Conservation (phyloP, 352 stramenopile genomes). For the Phytophthora hybrid region DNA sequence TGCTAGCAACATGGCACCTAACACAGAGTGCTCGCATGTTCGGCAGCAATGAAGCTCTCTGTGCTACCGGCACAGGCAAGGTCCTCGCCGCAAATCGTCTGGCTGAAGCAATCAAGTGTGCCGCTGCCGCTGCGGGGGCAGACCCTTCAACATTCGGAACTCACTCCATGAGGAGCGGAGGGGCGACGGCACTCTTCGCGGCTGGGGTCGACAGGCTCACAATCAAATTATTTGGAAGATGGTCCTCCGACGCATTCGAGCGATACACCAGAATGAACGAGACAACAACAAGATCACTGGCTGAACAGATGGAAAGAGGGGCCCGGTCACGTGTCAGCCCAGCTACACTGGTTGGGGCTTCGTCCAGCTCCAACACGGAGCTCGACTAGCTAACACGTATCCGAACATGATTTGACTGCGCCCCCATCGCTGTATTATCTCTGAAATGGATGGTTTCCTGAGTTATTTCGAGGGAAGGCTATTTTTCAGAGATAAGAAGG, state of each 20-base stretch:
- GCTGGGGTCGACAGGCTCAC: neutral
- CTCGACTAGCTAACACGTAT: neutral
- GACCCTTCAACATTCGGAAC: neutral
- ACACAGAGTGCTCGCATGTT: neutral
- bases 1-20: slow-evolving; percentile 9
- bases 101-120: neutral
- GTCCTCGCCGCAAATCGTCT: neutral
- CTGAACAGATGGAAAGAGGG: neutral
- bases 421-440: neutral
- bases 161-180: neutral
- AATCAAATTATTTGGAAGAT: neutral
- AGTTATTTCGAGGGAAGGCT: no score
- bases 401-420: neutral
- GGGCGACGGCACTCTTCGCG: neutral
- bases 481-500: no score
- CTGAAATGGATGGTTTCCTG: no score
- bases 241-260: neutral
- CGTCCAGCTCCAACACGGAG: neutral
- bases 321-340: neutral
- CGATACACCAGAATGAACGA: neutral
- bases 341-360: neutral
- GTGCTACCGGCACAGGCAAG: neutral
- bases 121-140: no score
- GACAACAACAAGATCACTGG: neutral
- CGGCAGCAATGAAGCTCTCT: neutral